phyloP scores from a whole-genome alignment of 495 filamentous ascomycete species.

The Aspergillus nidulans region DNA sequence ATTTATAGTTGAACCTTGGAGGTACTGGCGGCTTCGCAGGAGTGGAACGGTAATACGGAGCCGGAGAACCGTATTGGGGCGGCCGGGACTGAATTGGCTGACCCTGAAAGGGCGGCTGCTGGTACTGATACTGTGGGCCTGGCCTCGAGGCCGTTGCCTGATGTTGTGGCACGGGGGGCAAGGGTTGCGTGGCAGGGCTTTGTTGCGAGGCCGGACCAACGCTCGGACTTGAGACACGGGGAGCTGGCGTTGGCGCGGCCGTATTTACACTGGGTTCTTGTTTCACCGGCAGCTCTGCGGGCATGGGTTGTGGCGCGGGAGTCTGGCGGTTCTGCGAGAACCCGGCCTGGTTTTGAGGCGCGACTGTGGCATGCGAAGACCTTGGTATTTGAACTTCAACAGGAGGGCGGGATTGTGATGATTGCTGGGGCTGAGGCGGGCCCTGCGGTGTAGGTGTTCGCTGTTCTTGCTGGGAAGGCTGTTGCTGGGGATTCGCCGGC shows the following conservation, averaged over 20 bases:
- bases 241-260: constrained; percentile 14
- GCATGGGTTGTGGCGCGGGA: constrained; percentile 17
- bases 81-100: constrained; percentile 39
- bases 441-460: constrained; percentile 17
- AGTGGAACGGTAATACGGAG: constrained; percentile 33
- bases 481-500: constrained; percentile 6
- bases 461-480: constrained; percentile 11
- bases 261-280: constrained; percentile 26
- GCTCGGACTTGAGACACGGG: constrained; percentile 19
- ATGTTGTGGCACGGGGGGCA: constrained; percentile 18
- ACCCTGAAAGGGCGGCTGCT: constrained; percentile 30
- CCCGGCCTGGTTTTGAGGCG: constrained; percentile 17
- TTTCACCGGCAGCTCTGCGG: constrained; percentile 25
- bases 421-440: constrained; percentile 17
- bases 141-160: constrained; percentile 22
- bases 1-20: constrained; percentile 55
- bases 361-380: constrained; percentile 25
- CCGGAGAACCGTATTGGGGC: constrained; percentile 31
- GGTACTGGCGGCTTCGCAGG: constrained; percentile 24
- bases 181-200: constrained; percentile 19
- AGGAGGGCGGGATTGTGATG: constrained; percentile 24
- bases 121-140: constrained; percentile 28
- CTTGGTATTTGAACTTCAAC: constrained; percentile 26
- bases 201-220: constrained; percentile 26
- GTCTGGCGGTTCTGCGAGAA: constrained; percentile 21